Evolutionary conservation across 345 rosid genomes (phyloP).

Genomic region (Populus tremula): DNA sequence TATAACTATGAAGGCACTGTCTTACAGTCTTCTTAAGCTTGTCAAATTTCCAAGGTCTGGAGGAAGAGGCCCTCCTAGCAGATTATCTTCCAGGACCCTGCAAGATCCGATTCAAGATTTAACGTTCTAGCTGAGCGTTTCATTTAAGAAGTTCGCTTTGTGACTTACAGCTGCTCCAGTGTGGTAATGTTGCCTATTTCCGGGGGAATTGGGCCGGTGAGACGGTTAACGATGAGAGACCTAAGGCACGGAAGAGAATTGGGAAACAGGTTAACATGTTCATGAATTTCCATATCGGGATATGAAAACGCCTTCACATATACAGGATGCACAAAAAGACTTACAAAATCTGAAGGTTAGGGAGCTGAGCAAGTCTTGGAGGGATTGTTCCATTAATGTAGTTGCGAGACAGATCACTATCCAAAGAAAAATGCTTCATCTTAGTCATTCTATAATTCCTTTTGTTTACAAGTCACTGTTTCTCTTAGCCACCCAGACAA

Average conservation of each 20-base stretch:
- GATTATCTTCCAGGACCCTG: slow-evolving; percentile 68
- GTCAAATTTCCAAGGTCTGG: slow-evolving; percentile 56
- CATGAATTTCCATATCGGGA: not conserved
- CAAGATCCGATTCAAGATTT: slow-evolving; percentile 10
- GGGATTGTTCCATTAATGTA: slow-evolving; percentile 70
- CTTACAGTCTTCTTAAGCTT: slow-evolving; percentile 51
- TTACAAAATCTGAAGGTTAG: slow-evolving; percentile 51
- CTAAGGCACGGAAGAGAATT: slow-evolving; percentile 27
- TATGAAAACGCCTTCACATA: not conserved
- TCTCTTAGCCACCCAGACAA: not conserved
- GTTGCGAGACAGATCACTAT: slow-evolving; percentile 75
- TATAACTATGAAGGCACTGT: not conserved
- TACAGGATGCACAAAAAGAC: slow-evolving; percentile 4
- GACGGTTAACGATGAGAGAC: slow-evolving; percentile 55
- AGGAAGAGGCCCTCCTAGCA: slow-evolving; percentile 59
- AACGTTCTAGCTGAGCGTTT: not conserved
- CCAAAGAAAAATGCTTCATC: not conserved
- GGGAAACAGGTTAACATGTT: not conserved
- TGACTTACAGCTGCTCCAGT: slow-evolving; percentile 57
- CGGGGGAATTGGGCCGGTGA: slow-evolving; percentile 58
- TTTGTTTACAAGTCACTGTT: not conserved
- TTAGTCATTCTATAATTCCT: not conserved
- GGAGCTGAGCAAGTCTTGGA: slow-evolving; percentile 43
- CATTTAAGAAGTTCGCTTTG: not conserved
- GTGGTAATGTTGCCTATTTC: slow-evolving; percentile 56